A percentile compares a stretch with the other conserved stretches of the same genome.
Evolutionary conservation across 305 asterid species (phyloP).

Genomic region (Petunia hybrid): DNA sequence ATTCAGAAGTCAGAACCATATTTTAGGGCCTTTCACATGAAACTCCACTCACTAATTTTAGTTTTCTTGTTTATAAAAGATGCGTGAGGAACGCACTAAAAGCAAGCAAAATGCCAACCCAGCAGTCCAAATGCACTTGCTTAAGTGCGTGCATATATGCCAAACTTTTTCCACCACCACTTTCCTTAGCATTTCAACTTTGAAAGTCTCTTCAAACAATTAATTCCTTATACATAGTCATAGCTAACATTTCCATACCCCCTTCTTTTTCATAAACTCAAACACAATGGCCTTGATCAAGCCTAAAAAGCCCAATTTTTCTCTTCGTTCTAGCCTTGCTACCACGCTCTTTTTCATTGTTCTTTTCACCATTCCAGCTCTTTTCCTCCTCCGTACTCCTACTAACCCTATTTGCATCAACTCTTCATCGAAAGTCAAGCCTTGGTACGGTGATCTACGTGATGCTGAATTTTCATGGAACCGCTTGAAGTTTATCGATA

Average conservation of each 20-base stretch:
- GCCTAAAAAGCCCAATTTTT: slow-evolving; percentile 53
- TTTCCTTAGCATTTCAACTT: slow-evolving; percentile 47
- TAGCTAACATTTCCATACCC: slow-evolving; percentile 22
- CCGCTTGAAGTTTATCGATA: slow-evolving; percentile 47
- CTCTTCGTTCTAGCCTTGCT: slow-evolving; percentile 67
- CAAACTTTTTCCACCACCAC: slow-evolving; percentile 43
- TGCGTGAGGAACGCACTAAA: slow-evolving; percentile 51
- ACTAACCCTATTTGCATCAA: slow-evolving; percentile 51
- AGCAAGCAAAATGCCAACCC: slow-evolving; percentile 32
- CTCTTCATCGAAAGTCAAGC: slow-evolving; percentile 41
- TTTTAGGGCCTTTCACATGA: slow-evolving; percentile 21
- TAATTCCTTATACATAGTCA: slow-evolving; percentile 30
- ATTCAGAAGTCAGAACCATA: background rate
- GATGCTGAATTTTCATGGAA: slow-evolving; percentile 76
- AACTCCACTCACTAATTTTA: background rate
- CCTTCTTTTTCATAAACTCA: background rate
- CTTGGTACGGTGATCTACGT: slow-evolving; percentile 84
- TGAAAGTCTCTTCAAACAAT: slow-evolving; percentile 26
- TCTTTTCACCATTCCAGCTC: slow-evolving; percentile 80
- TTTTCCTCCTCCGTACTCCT: slow-evolving; percentile 79
- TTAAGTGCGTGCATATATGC: slow-evolving; percentile 50
- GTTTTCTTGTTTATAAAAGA: slow-evolving; percentile 5
- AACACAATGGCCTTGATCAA: slow-evolving; percentile 60
- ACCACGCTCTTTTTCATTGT: slow-evolving; percentile 76
- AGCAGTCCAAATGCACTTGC: slow-evolving; percentile 49